Conservation (phyloP, 352 stramenopile species). For the Phytophthora kernoviae region DNA sequence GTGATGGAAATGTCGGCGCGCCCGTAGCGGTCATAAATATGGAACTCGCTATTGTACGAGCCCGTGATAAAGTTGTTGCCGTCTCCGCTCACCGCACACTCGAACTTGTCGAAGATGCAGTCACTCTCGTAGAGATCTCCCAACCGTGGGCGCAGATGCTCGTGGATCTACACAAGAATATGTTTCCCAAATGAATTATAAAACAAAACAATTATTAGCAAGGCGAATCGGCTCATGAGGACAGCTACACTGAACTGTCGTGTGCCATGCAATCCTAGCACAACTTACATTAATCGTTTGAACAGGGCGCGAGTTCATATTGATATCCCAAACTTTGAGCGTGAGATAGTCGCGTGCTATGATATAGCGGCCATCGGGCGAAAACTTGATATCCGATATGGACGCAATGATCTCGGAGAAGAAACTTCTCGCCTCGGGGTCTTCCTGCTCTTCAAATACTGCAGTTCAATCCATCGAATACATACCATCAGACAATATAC, state of each 20-base stretch:
- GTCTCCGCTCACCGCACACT: constrained; percentile 91
- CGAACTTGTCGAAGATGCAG: constrained; percentile 98
- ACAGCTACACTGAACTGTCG: too few species aligned
- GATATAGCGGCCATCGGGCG: constrained; percentile 93
- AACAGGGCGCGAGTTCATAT: constrained; percentile 93
- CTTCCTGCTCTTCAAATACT: constrained; percentile 87
- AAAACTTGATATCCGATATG: constrained; percentile 95
- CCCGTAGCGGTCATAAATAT: constrained; percentile 91
- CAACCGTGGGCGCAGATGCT: constrained; percentile 89
- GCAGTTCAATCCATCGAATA: neutral
- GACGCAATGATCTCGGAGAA: constrained; percentile 97
- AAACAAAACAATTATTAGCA: constrained; percentile 3
- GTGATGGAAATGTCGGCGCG: constrained; percentile 77
- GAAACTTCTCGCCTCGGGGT: constrained; percentile 88
- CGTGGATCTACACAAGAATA: constrained; percentile 79
- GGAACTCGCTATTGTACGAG: constrained; percentile 95
- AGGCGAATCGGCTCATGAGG: neutral
- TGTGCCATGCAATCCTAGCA: neutral
- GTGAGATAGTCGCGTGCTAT: constrained; percentile 95
- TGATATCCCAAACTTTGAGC: constrained; percentile 96
- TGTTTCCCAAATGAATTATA: too few species aligned
- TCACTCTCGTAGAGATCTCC: constrained; percentile 95
- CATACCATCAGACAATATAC: neutral
- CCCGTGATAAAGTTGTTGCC: constrained; percentile 94
- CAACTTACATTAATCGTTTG: constrained; percentile 90